phyloP scores from a whole-genome alignment of 2,329 filamentous ascomycete genomes.

The Thelonectria olida region DNA sequence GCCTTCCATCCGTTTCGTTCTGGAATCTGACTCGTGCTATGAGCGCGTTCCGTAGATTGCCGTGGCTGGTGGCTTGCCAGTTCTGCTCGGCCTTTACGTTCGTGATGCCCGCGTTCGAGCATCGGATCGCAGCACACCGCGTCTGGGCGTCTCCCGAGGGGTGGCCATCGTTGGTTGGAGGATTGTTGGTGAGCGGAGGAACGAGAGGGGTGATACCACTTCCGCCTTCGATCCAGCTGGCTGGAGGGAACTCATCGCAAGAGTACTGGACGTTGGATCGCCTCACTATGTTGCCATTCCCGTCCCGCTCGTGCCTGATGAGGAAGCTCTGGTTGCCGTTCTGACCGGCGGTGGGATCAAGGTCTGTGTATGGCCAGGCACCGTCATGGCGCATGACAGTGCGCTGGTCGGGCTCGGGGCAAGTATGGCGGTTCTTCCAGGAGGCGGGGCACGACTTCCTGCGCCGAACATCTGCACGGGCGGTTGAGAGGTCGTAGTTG shows the following conservation, averaged over 20 bases:
- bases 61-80: conserved; percentile 15
- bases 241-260: conserved; percentile 44
- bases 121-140: conserved; percentile 26
- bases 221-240: conserved; percentile 41
- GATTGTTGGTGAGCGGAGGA: no score
- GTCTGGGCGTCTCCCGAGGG: conserved; percentile 4
- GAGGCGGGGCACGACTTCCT: not conserved
- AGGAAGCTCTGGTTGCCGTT: not conserved
- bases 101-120: not conserved
- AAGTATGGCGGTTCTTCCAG: not conserved
- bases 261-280: conserved; percentile 30
- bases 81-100: conserved; percentile 30
- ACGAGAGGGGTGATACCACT: no score
- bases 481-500: not conserved
- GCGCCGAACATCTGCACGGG: not conserved
- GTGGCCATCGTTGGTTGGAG: not conserved
- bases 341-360: not conserved
- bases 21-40: no score
- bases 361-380: not conserved
- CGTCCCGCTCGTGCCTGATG: not conserved
- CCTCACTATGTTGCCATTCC: not conserved
- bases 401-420: not conserved
- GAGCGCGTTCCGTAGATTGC: not conserved
- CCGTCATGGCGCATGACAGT: not conserved
- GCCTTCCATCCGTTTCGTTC: not conserved